Percentiles rank a stretch among this genome's conserved stretches.
These are phyloP conservation scores for Mucor racemosus DNA, from an alignment of 371 early-diverging fungal genomes.

Conservation along the genomic window DNA sequence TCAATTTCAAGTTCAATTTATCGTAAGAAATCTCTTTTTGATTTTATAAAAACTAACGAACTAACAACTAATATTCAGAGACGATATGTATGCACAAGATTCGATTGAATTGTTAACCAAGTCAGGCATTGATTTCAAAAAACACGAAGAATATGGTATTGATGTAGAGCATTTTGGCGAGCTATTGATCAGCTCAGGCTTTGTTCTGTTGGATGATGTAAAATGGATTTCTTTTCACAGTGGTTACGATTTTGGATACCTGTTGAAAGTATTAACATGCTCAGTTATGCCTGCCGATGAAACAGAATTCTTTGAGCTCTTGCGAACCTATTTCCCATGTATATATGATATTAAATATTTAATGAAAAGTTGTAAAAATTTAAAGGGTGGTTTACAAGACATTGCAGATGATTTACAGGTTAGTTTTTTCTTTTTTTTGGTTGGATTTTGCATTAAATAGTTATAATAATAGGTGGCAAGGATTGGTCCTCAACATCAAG, in stretches of 20 bases:
- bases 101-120: constrained; percentile 97
- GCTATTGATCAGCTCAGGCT: constrained; percentile 95
- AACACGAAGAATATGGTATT: constrained; percentile 97
- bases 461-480: constrained; percentile 71
- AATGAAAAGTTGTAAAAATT: constrained; percentile 94
- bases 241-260: constrained; percentile 99
- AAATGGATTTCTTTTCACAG: constrained; percentile 99
- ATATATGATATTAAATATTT: constrained; percentile 99
- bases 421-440: background rate
- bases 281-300: constrained; percentile 93
- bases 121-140: constrained; percentile 98
- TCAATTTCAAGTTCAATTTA: constrained; percentile 98
- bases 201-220: constrained; percentile 93
- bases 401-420: constrained; percentile 97
- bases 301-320: constrained; percentile 92
- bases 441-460: constrained; percentile 3
- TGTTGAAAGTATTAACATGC: constrained; percentile 96
- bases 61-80: constrained; percentile 49
- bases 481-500: constrained; percentile 99
- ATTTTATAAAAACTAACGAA: background rate
- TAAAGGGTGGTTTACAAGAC: constrained; percentile 99
- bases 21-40: constrained; percentile 49
- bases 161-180: constrained; percentile 98
- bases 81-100: constrained; percentile 99
- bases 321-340: constrained; percentile 94